Evolutionary conservation across 345 rosid species (phyloP).

Genomic region (Mercurialis annua): DNA sequence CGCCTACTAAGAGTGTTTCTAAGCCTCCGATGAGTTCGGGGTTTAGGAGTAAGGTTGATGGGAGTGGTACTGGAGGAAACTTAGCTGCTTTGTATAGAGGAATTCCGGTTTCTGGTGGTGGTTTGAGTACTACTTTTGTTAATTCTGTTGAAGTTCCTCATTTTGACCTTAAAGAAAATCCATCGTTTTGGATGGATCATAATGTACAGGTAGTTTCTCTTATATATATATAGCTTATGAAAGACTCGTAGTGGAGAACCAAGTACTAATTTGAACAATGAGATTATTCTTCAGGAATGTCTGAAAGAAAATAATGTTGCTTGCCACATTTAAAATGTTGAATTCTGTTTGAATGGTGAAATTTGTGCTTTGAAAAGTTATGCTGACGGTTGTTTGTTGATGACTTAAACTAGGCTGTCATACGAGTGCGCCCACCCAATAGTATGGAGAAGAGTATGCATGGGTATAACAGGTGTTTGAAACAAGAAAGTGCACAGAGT

Average conservation of each 20-base stretch:
- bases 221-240: not conserved
- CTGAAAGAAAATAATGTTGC: not conserved
- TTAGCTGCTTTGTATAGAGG: conserved; percentile 79
- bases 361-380: not conserved
- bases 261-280: not conserved
- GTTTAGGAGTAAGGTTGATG: conserved; percentile 54
- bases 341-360: not conserved
- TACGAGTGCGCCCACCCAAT: conserved; percentile 87
- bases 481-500: conserved; percentile 83
- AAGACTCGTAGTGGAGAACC: not conserved
- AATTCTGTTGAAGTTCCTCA: conserved; percentile 87
- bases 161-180: conserved; percentile 85
- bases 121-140: conserved; percentile 40
- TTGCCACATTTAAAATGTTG: not conserved
- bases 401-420: conserved; percentile 51
- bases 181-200: conserved; percentile 98
- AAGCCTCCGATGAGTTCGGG: conserved; percentile 73
- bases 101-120: conserved; percentile 48
- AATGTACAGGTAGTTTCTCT: conserved; percentile 68
- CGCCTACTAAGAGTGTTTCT: conserved; percentile 85
- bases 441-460: conserved; percentile 64
- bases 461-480: conserved; percentile 82
- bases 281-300: not conserved
- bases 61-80: conserved; percentile 46
- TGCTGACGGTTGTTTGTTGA: conserved; percentile 18